Conservation (phyloP, 306 rosid species). For the Cicer cuneatum region DNA sequence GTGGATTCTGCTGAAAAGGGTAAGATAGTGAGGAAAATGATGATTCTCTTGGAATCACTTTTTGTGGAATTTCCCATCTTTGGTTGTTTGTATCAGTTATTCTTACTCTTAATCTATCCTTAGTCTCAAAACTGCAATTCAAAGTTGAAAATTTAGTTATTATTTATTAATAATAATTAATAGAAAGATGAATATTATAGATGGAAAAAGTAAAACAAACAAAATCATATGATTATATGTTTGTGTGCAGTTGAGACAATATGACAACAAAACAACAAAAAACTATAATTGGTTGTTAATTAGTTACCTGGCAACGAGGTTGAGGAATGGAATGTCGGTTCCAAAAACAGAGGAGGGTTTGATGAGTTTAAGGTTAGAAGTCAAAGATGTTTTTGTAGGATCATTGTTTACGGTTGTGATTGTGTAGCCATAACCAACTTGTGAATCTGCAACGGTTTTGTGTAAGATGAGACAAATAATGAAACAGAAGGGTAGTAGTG, state of each 20-base stretch:
- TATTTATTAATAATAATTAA: not conserved
- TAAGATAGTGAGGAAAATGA: not conserved
- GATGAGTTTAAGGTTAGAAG: conserved; percentile 69
- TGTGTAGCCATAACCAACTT: conserved; percentile 67
- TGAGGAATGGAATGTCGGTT: conserved; percentile 66
- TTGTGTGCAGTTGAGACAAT: not conserved
- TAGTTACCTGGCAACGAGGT: conserved; percentile 69
- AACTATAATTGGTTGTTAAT: not conserved
- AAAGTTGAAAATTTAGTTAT: not conserved
- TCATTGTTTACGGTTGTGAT: conserved; percentile 43
- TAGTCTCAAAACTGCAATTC: conserved; percentile 59
- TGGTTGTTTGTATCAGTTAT: conserved; percentile 56
- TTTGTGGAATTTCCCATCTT: conserved; percentile 81
- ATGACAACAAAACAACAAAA: not conserved
- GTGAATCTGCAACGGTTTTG: conserved; percentile 12
- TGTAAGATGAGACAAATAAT: conserved; percentile 8
- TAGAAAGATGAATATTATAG: not conserved
- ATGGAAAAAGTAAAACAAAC: not conserved
- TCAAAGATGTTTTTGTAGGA: conserved; percentile 44
- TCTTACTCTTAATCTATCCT: conserved; percentile 62
- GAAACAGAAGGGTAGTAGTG: not conserved
- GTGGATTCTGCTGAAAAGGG: not conserved
- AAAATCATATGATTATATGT: not conserved
- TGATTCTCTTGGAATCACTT: conserved; percentile 54
- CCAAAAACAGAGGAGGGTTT: conserved; percentile 62